Evolutionary conservation across 2,329 filamentous ascomycete species (phyloP).

Genomic region (Daldinia sp.): DNA sequence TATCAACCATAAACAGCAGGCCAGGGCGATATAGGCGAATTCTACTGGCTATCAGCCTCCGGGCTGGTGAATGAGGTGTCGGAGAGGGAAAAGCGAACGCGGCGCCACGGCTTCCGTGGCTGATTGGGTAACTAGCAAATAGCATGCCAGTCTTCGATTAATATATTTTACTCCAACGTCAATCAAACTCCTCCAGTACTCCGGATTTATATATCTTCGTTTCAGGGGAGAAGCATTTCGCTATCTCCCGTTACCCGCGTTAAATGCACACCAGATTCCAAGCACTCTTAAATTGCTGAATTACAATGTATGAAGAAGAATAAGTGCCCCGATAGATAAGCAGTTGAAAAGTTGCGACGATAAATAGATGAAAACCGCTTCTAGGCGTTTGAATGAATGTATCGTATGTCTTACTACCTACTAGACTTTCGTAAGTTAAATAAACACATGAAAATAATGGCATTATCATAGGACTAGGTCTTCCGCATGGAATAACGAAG

Average conservation of each 20-base stretch:
- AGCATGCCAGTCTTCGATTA: constrained; percentile 15
- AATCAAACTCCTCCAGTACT: not conserved
- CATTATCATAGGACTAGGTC: no score
- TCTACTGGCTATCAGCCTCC: constrained; percentile 4
- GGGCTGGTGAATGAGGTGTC: constrained; percentile 22
- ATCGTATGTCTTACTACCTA: no score
- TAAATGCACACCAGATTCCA: not conserved
- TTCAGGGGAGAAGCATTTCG: not conserved
- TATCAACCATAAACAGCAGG: constrained; percentile 2
- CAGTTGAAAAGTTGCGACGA: no score
- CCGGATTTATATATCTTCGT: constrained; percentile 12
- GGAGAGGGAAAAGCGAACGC: constrained; percentile 19
- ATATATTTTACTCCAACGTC: constrained; percentile 2
- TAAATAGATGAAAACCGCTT: no score
- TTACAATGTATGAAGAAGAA: not conserved
- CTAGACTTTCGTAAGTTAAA: no score
- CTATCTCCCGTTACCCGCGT: not conserved
- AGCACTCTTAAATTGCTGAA: not conserved
- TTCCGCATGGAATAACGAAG: no score
- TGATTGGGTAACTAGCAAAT: constrained; percentile 8
- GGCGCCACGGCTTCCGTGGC: constrained; percentile 34
- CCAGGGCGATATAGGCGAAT: not conserved
- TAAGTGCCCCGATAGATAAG: not conserved
- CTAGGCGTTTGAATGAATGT: no score
- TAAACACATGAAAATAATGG: no score